Conservation (phyloP, 768 basidiomycete species). For the Daedaleopsis nitida region DNA sequence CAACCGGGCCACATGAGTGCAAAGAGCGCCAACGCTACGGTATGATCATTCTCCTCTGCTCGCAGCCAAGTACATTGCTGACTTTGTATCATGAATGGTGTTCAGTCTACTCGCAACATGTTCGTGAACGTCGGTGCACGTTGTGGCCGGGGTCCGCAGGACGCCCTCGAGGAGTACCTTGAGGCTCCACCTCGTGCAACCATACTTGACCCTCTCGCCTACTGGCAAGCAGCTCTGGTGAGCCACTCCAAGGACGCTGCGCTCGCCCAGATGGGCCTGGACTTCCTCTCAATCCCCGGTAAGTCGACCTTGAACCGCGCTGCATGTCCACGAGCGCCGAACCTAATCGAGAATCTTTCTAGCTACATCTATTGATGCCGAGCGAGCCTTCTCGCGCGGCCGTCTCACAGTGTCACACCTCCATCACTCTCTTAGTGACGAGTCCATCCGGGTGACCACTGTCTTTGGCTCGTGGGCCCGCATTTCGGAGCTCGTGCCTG, state of each 20-base stretch:
- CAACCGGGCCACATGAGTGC: too few species aligned
- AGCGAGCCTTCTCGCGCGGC: constrained; percentile 32
- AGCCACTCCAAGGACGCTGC: not conserved
- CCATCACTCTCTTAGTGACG: constrained; percentile 29
- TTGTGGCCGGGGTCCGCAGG: too few species aligned
- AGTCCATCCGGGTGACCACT: constrained; percentile 24
- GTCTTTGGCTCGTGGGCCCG: constrained; percentile 31
- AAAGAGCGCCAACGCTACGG: too few species aligned
- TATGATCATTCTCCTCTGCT: too few species aligned
- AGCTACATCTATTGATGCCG: constrained; percentile 34
- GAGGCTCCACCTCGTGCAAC: not conserved
- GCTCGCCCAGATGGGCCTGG: constrained; percentile 9
- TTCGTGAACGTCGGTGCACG: not conserved
- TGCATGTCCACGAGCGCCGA: too few species aligned
- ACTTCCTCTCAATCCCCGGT: constrained; percentile 17
- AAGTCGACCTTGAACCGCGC: too few species aligned
- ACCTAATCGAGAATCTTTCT: too few species aligned
- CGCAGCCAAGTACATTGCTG: too few species aligned
- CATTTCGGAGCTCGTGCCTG: constrained; percentile 17
- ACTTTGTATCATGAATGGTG: too few species aligned
- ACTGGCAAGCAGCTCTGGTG: not conserved
- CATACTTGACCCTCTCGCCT: not conserved
- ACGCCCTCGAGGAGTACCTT: not conserved
- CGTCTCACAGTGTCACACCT: constrained; percentile 32
- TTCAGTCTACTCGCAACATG: too few species aligned